A percentile compares a stretch with the other conserved stretches of the same genome.
Evolutionary conservation across 495 filamentous ascomycete species (phyloP).

Genomic region (Penicillium malachiteum): DNA sequence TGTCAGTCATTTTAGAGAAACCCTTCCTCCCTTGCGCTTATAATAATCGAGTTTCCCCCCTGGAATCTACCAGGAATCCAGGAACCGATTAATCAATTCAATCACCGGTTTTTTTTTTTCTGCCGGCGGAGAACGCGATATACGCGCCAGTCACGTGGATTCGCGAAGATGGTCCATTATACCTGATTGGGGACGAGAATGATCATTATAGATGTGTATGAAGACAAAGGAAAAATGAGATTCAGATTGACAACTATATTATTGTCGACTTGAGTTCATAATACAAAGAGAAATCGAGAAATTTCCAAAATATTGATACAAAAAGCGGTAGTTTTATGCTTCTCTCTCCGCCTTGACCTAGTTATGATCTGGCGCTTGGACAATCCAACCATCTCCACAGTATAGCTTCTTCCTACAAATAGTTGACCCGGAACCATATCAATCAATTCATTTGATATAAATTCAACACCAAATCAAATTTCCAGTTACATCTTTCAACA

Average conservation of each 20-base stretch:
- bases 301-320: not conserved
- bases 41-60: slow-evolving; percentile 10
- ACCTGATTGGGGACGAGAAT: not conserved
- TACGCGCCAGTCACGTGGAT: slow-evolving; percentile 25
- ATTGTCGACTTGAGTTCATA: not conserved
- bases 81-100: not conserved
- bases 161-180: not conserved
- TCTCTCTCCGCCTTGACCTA: not conserved
- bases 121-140: slow-evolving; percentile 27
- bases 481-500: slow-evolving; percentile 10
- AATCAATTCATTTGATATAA: not conserved
- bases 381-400: slow-evolving; percentile 22
- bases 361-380: not conserved
- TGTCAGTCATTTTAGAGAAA: slow-evolving; percentile 35
- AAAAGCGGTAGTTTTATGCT: not conserved
- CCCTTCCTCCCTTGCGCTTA: slow-evolving; percentile 3
- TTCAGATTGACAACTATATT: not conserved
- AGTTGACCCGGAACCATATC: no score
- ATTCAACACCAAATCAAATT: not conserved
- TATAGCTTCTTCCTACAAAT: not conserved
- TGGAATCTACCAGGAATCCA: not conserved
- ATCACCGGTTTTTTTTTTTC: slow-evolving; percentile 20
- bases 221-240: no score
- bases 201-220: no score
- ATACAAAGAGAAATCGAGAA: not conserved